Conservation (phyloP, 352 stramenopile species). For the Pythium brassicae region DNA sequence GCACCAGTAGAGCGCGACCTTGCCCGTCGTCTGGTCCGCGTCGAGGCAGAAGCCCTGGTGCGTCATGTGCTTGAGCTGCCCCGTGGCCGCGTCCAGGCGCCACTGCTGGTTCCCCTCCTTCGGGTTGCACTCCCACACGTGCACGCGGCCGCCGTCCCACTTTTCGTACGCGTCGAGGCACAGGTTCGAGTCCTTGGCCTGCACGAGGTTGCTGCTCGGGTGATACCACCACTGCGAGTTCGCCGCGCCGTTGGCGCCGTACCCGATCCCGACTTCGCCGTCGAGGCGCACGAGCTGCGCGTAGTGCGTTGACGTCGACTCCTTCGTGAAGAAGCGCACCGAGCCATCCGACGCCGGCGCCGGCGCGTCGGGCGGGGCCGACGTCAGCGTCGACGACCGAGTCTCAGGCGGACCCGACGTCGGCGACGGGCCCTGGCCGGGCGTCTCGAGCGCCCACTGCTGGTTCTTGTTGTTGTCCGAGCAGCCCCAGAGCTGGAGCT, state of each 20-base stretch:
- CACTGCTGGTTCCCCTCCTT: conserved; percentile 45
- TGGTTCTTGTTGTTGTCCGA: conserved; percentile 52
- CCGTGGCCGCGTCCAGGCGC: conserved; percentile 28
- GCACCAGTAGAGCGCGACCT: conserved; percentile 42
- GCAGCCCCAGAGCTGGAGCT: conserved; percentile 59
- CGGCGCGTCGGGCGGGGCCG: conserved; percentile 9
- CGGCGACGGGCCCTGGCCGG: conserved; percentile 9
- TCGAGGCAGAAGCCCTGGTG: conserved; percentile 60
- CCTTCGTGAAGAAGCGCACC: conserved; percentile 36
- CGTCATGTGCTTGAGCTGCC: conserved; percentile 38
- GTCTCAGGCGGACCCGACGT: conserved; percentile 1
- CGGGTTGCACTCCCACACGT: conserved; percentile 31
- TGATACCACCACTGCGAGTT: conserved; percentile 44
- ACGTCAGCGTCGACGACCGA: conserved; percentile 10
- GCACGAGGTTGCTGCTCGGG: conserved; percentile 34
- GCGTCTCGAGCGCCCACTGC: conserved; percentile 25
- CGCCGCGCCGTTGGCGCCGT: conserved; percentile 13
- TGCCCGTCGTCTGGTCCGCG: conserved; percentile 28
- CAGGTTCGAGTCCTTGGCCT: conserved; percentile 35
- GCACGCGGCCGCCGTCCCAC: conserved; percentile 43
- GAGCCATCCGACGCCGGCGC: conserved; percentile 20
- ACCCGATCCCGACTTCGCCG: conserved; percentile 22
- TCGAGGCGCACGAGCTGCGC: conserved; percentile 31
- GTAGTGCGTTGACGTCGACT: conserved; percentile 26
- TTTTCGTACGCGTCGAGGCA: conserved; percentile 62